Evolutionary conservation across 148 eudicot species (phyloP), one percentile per base, ranked within the genome.

Genomic region (Fagopyrum esculentum): DNA sequence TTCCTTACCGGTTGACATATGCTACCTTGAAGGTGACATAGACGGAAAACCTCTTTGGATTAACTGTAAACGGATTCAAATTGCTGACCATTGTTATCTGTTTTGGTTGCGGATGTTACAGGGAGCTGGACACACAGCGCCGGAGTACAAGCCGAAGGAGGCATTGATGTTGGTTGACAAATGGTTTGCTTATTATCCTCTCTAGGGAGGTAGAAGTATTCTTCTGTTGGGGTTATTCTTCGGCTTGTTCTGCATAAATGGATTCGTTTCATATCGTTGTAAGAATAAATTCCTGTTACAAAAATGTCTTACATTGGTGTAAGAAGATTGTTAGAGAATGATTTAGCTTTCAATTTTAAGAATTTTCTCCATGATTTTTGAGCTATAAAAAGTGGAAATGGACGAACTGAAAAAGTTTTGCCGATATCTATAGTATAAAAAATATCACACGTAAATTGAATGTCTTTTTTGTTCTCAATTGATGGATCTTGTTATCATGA

Each of bases 71-170:
- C 11, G 19, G 19, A 48, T 45, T 48, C 26, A 73, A 49, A 4
- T 12, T 3, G 10, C 30, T 30, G 29, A 29, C 50, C 6, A 8
- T n/a, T n/a, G 4, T 22, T 45, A 6, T 8, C 3, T 59, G 12
- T 55, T 4, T 52, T 15, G 44, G 12, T 44, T 56, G 74, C 47
- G 68, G 16, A 6, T 22, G 10, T 9, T 69, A 3, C 45, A 87
- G 90, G 90, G 90, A 70, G 90, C 78, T n/a, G 90, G 90, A 52
- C 90, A 87, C 43, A 81, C 86, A 11, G 85, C 88, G 4, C 81
- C 87, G 11, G 90, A 85, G 51, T 80, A 79, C 68, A 87, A 81
- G 51, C 88, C 85, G 8, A 49, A 61, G 57, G 79, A 87, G 71
- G 49, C 79, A 51, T 11, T 81, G 19, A 72, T 73, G 6, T 81